These are phyloP conservation scores for Bipolaris victoriae DNA, from an alignment of 2,329 filamentous ascomycete genomes.

Conservation along the genomic window DNA sequence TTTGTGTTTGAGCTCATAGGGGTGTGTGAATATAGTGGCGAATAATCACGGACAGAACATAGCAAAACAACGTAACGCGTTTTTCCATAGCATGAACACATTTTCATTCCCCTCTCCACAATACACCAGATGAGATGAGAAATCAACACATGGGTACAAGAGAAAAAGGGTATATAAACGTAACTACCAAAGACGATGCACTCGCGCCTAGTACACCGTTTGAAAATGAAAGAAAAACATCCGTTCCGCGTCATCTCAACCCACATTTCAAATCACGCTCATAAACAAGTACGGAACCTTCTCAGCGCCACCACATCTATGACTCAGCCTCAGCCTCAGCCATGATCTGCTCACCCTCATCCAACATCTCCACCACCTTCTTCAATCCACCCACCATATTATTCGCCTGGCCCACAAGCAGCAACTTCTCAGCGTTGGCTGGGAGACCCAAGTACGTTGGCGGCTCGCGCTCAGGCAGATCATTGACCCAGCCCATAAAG, in stretches of 20 bases:
- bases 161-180: neutral
- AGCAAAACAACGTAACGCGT: too few species aligned
- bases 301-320: neutral
- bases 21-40: too few species aligned
- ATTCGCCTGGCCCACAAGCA: constrained; percentile 85
- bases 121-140: neutral
- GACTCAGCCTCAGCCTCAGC: constrained; percentile 58
- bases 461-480: constrained; percentile 90
- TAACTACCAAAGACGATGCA: neutral
- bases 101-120: neutral
- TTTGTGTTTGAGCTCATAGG: too few species aligned
- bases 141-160: neutral
- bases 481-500: constrained; percentile 90
- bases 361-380: constrained; percentile 83
- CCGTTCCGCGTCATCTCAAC: neutral
- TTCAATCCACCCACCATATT: constrained; percentile 84
- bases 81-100: too few species aligned
- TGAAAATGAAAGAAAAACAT: neutral
- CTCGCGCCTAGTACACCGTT: neutral
- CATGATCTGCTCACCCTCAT: constrained; percentile 93
- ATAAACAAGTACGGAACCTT: neutral
- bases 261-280: too few species aligned
- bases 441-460: constrained; percentile 93
- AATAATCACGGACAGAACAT: too few species aligned
- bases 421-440: constrained; percentile 92